phyloP scores from a whole-genome alignment of 1,284 basidiomycete genomes.

The Mycosarcoma mackinlayi region DNA sequence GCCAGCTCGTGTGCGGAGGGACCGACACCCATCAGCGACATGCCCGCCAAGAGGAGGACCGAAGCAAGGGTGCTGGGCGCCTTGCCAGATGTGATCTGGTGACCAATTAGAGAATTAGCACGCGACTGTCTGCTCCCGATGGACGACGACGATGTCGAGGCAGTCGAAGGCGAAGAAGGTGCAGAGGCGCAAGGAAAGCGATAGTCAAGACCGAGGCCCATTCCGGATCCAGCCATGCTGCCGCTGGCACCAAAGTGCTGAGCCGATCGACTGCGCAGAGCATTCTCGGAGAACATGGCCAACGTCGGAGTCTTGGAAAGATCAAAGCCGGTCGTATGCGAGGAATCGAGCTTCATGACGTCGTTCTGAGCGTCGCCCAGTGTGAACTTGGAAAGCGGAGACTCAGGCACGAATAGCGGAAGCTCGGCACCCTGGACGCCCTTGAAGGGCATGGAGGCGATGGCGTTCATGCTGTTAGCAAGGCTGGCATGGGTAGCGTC shows the following conservation, averaged over 20 bases:
- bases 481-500: slow-evolving; percentile 9
- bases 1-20: slow-evolving; percentile 17
- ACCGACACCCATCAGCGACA: slow-evolving; percentile 37
- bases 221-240: slow-evolving; percentile 13
- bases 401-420: slow-evolving; percentile 41
- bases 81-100: slow-evolving; percentile 8
- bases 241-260: slow-evolving; percentile 9
- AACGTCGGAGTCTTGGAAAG: slow-evolving; percentile 46
- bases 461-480: slow-evolving; percentile 4
- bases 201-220: slow-evolving; percentile 44
- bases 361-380: slow-evolving; percentile 9
- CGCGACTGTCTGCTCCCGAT: slow-evolving; percentile 24
- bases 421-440: slow-evolving; percentile 38
- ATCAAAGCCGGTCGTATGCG: slow-evolving; percentile 25
- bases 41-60: slow-evolving; percentile 27
- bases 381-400: slow-evolving; percentile 43
- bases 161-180: slow-evolving; percentile 44
- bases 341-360: slow-evolving; percentile 22
- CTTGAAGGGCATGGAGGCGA: slow-evolving; percentile 30
- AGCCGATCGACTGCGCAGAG: slow-evolving; percentile 31
- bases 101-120: slow-evolving; percentile 8
- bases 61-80: slow-evolving; percentile 25
- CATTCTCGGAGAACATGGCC: slow-evolving; percentile 40
- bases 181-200: slow-evolving; percentile 29
- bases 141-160: slow-evolving; percentile 34